Evolutionary conservation across 441 rosid species (phyloP), one percentile per base, ranked within the genome.

Genomic region (Syzygium syzygioides): DNA sequence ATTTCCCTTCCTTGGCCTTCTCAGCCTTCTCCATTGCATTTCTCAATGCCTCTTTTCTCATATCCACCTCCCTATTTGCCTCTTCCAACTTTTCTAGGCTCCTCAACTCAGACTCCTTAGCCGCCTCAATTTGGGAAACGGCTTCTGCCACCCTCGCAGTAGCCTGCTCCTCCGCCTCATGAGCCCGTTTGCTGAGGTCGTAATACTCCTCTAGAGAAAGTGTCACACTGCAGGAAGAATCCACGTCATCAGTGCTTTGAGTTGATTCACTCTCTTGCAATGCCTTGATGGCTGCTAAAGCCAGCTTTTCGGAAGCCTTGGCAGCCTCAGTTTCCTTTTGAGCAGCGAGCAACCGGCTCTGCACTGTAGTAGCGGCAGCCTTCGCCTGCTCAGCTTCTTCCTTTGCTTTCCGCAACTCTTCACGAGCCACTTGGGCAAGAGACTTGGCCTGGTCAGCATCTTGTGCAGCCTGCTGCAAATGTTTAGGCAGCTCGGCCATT

Each of bases 241-340:
- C 94, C 2, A 30, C 87, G 80, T 92, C 92, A 26, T 91, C 68
- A 50, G 86, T 87, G 86, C 88, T 91, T 91, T 90, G 90, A 87
- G 96, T 90, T 86, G 97, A 91, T 95, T 94, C 98, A 89, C 98
- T 95, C 93, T 95, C 97, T 84, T 94, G 94, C 93, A 96, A 91
- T 19, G 99, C 99, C 89, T 95, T 94, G 87, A 98, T 94, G 64
- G 99, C 96, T 64, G 96, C 96, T 87, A 95, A 91, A 59, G 99
- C 99, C 87, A 98, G 79, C 85, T 94, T 93, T 87, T 98, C 99
- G 1, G 99, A 95, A 88, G 98, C 98, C 90, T 90, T 95, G 57
- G 99, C 96, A 85, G 99, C 99, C 90, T 94, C 98, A 66, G 94
- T 98, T 92, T 96, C 99, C 92, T 96, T 98, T 59, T 92, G 95